Percentiles rank a stretch among this genome's conserved stretches.
Conservation (phyloP, 305 asterid species). For the Lippia alba region DNA sequence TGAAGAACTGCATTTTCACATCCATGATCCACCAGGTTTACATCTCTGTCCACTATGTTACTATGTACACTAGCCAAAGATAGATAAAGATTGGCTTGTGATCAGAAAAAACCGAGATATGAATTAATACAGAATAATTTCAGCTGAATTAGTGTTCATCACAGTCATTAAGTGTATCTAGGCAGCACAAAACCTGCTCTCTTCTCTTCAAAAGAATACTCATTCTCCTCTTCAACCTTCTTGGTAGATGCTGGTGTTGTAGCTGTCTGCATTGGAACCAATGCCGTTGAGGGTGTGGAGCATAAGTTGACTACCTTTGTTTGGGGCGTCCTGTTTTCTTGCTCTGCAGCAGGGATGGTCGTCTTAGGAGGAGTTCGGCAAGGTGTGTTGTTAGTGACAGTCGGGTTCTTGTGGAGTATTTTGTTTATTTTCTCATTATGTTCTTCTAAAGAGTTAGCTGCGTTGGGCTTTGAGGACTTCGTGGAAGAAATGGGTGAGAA, state of each 20-base stretch:
- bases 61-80: constrained; percentile 40
- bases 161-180: constrained; percentile 33
- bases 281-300: constrained; percentile 54
- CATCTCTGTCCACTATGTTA: constrained; percentile 18
- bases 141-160: constrained; percentile 36
- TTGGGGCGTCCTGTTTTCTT: constrained; percentile 72
- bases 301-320: constrained; percentile 46
- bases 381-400: constrained; percentile 43
- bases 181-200: constrained; percentile 68
- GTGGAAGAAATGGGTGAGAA: constrained; percentile 80
- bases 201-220: constrained; percentile 94
- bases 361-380: constrained; percentile 67
- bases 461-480: constrained; percentile 64
- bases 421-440: constrained; percentile 55
- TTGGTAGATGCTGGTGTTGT: constrained; percentile 48
- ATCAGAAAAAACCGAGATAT: constrained; percentile 31
- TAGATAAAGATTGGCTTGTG: constrained; percentile 44
- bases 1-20: constrained; percentile 24
- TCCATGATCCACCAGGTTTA: constrained; percentile 29
- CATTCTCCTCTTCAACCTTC: constrained; percentile 57
- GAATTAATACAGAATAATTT: constrained; percentile 22
- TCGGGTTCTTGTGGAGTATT: constrained; percentile 49
- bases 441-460: constrained; percentile 55
- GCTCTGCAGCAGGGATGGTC: constrained; percentile 40
- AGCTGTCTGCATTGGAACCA: constrained; percentile 72